These are phyloP conservation scores for Silene conica DNA, from an alignment of 148 eudicot genomes.

Conservation along the genomic window DNA sequence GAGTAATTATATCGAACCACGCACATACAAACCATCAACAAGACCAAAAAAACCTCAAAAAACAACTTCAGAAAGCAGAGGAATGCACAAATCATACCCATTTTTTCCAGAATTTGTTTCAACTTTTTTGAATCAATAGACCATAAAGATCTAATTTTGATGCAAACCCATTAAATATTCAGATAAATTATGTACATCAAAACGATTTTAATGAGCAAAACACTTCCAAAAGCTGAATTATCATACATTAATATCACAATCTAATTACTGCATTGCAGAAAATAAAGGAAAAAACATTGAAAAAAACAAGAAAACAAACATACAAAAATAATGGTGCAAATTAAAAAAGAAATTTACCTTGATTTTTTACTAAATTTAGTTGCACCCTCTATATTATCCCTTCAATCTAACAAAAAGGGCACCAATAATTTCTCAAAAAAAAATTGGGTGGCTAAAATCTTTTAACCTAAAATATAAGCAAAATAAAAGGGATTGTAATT, in stretches of 20 bases:
- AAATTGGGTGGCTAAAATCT: slow-evolving; percentile 16
- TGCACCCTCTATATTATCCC: background rate
- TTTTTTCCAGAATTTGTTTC: background rate
- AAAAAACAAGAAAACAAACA: slow-evolving; percentile 1
- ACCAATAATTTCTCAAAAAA: slow-evolving; percentile 11
- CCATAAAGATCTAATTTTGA: slow-evolving; percentile 13
- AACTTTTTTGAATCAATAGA: background rate
- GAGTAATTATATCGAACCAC: background rate
- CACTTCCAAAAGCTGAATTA: background rate
- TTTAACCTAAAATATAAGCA: background rate
- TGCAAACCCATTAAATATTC: slow-evolving; percentile 13
- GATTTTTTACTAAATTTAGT: background rate
- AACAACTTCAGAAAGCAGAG: slow-evolving; percentile 1
- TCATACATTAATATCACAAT: slow-evolving; percentile 4
- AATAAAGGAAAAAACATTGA: background rate
- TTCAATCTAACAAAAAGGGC: background rate
- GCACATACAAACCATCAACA: background rate
- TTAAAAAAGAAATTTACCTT: slow-evolving; percentile 11
- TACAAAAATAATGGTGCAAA: background rate
- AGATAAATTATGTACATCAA: background rate
- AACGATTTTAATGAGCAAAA: background rate
- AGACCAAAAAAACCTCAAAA: background rate
- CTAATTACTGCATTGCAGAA: slow-evolving; percentile 11
- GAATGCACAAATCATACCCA: slow-evolving; percentile 3
- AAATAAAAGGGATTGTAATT: background rate